Conservation (phyloP, 208 protist genomes). For the Trichomonas gallinae region DNA sequence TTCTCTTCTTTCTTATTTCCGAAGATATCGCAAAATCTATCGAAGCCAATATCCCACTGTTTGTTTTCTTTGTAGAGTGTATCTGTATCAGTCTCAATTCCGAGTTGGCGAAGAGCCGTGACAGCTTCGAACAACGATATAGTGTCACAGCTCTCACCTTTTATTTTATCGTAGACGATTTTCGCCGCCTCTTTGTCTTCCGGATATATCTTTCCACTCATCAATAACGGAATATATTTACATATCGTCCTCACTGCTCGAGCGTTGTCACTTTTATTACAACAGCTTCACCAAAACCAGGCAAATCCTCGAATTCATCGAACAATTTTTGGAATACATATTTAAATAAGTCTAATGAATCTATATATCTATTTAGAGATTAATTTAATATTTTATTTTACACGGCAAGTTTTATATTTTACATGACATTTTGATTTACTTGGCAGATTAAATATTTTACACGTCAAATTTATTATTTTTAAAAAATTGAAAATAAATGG, state of each 20-base stretch:
- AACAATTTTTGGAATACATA: too few species aligned
- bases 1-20: constrained; percentile 8
- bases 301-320: too few species aligned
- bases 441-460: too few species aligned
- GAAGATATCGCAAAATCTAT: background rate
- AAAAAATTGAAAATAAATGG: too few species aligned
- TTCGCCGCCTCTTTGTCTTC: constrained; percentile 12
- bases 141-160: background rate
- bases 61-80: background rate
- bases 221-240: background rate
- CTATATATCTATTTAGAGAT: too few species aligned
- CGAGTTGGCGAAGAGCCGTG: background rate
- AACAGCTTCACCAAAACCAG: too few species aligned
- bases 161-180: background rate
- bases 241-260: background rate
- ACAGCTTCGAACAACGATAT: background rate
- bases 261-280: too few species aligned
- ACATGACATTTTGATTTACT: too few species aligned
- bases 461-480: too few species aligned
- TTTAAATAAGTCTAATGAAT: too few species aligned
- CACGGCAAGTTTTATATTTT: too few species aligned
- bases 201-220: background rate
- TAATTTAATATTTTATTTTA: too few species aligned
- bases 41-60: background rate
- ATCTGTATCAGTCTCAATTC: background rate